These are phyloP conservation scores for Colletotrichum cuscutae DNA, from an alignment of 2,329 filamentous ascomycete species.

Conservation along the genomic window DNA sequence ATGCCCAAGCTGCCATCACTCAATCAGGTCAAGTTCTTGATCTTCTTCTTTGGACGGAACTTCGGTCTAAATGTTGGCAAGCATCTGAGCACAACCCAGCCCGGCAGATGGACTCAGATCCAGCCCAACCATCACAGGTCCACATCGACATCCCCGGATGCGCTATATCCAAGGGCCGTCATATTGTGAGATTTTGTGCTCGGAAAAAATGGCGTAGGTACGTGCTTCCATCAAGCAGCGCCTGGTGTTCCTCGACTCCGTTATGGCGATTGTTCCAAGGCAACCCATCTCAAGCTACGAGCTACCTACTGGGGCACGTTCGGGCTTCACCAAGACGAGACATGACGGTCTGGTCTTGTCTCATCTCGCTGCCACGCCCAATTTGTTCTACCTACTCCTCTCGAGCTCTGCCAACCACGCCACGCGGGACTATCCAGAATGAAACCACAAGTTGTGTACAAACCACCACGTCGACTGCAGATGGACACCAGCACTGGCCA, in stretches of 20 bases:
- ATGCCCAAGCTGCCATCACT: neutral
- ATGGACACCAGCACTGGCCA: neutral
- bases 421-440: neutral
- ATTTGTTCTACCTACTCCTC: neutral
- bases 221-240: constrained; percentile 4
- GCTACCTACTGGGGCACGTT: constrained; percentile 1
- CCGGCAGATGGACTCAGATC: constrained; percentile 14
- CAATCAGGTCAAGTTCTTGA: neutral
- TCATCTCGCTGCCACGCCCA: constrained; percentile 26
- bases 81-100: neutral
- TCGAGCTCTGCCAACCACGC: neutral
- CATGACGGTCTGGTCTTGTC: constrained; percentile 18
- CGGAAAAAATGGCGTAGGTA: neutral
- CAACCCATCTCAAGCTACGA: neutral
- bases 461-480: neutral
- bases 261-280: neutral
- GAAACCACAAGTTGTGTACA: neutral
- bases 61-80: neutral
- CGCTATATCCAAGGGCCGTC: neutral
- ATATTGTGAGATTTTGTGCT: neutral
- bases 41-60: neutral
- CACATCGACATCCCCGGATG: neutral
- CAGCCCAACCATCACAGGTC: neutral
- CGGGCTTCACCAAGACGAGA: constrained; percentile 13
- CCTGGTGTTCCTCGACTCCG: neutral